Percentiles rank a stretch among this genome's conserved stretches.
These are phyloP conservation scores for Xylariaceae sp. DNA, from an alignment of 2,329 filamentous ascomycete genomes.

Conservation along the genomic window DNA sequence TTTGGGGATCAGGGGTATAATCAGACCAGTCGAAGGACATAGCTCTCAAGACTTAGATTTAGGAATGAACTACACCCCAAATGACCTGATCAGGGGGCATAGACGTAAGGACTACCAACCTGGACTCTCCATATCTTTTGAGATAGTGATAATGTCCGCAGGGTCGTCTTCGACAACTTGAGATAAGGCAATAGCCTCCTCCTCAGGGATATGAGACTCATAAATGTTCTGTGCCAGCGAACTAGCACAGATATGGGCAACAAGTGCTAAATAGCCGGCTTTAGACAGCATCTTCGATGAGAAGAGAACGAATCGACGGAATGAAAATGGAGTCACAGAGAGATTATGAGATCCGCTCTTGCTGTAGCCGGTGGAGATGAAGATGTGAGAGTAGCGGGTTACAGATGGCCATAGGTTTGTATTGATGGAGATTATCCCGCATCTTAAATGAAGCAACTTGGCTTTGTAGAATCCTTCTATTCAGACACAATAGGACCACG, in stretches of 20 bases:
- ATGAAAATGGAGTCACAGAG: background rate
- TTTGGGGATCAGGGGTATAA: background rate
- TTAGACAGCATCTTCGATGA: constrained; percentile 21
- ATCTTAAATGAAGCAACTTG: background rate
- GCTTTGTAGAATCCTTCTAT: background rate
- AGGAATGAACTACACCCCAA: background rate
- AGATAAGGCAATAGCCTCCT: constrained; percentile 25
- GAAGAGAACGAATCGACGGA: constrained; percentile 1
- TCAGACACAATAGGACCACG: background rate
- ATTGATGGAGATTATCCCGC: background rate
- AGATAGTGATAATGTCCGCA: constrained; percentile 10
- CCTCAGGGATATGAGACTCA: constrained; percentile 25
- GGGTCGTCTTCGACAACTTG: constrained; percentile 27
- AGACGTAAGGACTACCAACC: background rate
- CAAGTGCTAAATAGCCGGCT: constrained; percentile 17
- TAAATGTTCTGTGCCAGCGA: constrained; percentile 16
- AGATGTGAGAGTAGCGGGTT: background rate
- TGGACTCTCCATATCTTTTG: constrained; percentile 13
- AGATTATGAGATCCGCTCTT: background rate
- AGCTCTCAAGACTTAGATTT: background rate
- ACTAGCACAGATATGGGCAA: constrained; percentile 18
- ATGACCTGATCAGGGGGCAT: background rate
- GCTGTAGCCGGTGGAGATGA: background rate
- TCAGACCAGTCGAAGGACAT: background rate
- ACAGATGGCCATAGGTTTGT: background rate